Base-by-base conservation (phyloP, 2,329 filamentous ascomycete species). In the Phoma sp. region DNA sequence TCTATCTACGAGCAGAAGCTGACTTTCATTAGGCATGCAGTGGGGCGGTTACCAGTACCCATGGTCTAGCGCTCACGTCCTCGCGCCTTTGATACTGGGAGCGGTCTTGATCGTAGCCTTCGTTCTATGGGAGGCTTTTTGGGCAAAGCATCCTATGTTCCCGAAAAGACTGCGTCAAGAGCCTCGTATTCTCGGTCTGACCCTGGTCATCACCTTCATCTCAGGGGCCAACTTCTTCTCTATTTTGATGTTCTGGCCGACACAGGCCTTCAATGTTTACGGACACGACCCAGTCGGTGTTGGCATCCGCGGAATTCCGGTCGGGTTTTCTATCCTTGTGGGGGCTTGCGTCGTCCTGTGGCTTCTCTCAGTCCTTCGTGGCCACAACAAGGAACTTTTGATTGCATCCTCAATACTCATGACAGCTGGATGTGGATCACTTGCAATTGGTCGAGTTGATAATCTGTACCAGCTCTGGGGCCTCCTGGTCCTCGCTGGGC, bases 351-450 rank as follows among this genome's bases (percentile, higher is more conserved):
- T 87, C 52, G 81, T 83, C 1, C 77, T 89, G 4, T 80, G 78
- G 65, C 74, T 87, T 5, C 75, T 90, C 21, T 84, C 82, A 18
- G 71, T 82, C 4, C 80, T 85, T 65, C 79, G 80, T 30, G 86
- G 86, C 10, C 80, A 82, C 56, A 89, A 85, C 65, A 83, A 82
- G 58, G 79, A 81, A 57, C 76, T 89, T 45, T 78, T 89, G 72
- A 81, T 88, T 48, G 71, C 78, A 17, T 83, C 83, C 36, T 86
- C 82, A 7, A 64, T 83, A n/a, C 62, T 88, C 15, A 89, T 89
- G 87, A 89, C 87, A 1, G 85, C 84, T n/a, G 85, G 84, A 36
- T 84, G 79, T 63, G 85, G 84, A 34, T 77, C 81, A 5, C 74
- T 87, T 51, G 76, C 84, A 2, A 73, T 80, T 26, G 83, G 80